Conservation (phyloP, 2,329 filamentous ascomycete genomes). For the Lecanosticta acicola region DNA sequence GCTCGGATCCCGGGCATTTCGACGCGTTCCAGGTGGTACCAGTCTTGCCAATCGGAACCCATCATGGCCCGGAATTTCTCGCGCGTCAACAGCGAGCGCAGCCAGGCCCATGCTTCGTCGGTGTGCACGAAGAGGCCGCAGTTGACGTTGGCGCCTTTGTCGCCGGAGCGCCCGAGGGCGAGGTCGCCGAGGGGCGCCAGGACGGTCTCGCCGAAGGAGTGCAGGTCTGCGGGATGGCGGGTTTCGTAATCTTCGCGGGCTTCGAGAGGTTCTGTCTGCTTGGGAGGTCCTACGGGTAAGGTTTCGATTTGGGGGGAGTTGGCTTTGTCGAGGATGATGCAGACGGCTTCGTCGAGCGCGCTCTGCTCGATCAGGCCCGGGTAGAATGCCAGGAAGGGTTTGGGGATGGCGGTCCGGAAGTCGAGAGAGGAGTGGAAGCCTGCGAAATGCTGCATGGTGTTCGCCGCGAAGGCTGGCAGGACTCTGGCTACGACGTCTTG, state of each 20-base stretch:
- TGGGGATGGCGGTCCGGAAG: constrained; percentile 21
- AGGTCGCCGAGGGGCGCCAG: constrained; percentile 34
- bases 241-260: constrained; percentile 31
- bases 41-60: constrained; percentile 26
- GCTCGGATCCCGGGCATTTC: constrained; percentile 36
- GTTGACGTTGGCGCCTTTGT: constrained; percentile 31
- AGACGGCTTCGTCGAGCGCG: constrained; percentile 21
- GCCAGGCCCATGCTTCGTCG: constrained; percentile 28
- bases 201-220: constrained; percentile 33
- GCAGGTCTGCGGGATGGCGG: constrained; percentile 23
- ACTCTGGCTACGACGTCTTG: constrained; percentile 20
- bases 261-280: constrained; percentile 17
- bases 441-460: constrained; percentile 25
- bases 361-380: constrained; percentile 20
- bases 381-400: constrained; percentile 25
- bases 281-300: constrained; percentile 23
- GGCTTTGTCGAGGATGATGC: constrained; percentile 19
- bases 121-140: constrained; percentile 37
- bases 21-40: constrained; percentile 33
- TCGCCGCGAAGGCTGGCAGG: constrained; percentile 18
- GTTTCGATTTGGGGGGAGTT: constrained; percentile 8
- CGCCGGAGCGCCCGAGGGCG: constrained; percentile 27
- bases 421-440: constrained; percentile 26
- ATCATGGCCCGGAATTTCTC: constrained; percentile 26
- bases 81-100: constrained; percentile 24